Base-by-base conservation (phyloP, 1,284 basidiomycete genomes). In the Cutaneotrichosporon sp. region DNA sequence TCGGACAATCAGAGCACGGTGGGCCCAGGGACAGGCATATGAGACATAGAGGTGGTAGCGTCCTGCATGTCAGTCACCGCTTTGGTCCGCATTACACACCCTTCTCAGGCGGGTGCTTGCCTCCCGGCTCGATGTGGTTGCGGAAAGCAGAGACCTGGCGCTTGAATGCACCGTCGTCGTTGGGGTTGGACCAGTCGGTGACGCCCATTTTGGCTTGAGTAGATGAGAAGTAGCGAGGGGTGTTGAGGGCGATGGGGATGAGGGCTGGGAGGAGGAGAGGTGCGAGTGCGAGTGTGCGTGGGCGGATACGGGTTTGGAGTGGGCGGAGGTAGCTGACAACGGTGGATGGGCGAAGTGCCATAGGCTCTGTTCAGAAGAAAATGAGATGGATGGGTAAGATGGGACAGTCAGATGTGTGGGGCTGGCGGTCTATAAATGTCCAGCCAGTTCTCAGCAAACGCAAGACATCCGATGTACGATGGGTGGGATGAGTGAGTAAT, bases 21-120 rank as follows among this genome's bases (percentile, higher is more conserved):
- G 91, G 0, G 94, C 94, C 93, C 94, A 97, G 5, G 93, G 80
- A 62, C 80, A 78, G 54, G 90, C 89, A 83, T 75, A 85, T 5
- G 84, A 87, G 52, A 92, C 87, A 63, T 89, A 92, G 65, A 93
- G 87, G 65, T 89, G 88, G 72, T 96, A 96, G 45, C 91, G 83
- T 50, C 81, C 89, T 89, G 61, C 16, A 20, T 29, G 9, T n/a
- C n/a, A 24, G 43, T 39, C 32, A 41, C 47, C 29, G 16, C 24
- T 39, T 3, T 47, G 27, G 3, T n/a, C 16, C 24, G 31, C 5
- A 44, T 32, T 31, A 77, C 79, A 61, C 61, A 83, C 90, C 88
- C 72, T 80, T 81, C 75, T 93, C 92, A 1, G 94, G 86, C 46
- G 82, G 76, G 66, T 89, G 94, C 70, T 83, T 78, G 33, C 86